Base-by-base conservation (phyloP, 2,329 filamentous ascomycete genomes). In the Colletotrichum kahawae region DNA sequence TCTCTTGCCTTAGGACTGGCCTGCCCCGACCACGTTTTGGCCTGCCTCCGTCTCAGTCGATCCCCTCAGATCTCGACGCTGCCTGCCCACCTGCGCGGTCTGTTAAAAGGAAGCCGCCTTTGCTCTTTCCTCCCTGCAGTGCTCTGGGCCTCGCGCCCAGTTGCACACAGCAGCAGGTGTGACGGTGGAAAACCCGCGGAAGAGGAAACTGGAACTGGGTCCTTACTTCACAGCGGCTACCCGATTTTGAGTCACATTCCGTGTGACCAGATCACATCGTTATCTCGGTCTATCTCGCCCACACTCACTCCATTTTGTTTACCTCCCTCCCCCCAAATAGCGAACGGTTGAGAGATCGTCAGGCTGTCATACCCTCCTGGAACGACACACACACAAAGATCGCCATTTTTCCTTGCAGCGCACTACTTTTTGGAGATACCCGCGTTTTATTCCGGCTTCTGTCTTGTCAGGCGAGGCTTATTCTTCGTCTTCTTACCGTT, bases 141-240 rank as follows among this genome's bases (percentile, higher is more conserved):
- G 73, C 70, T 68, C 64, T 75, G 73, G 69, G 73, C 69, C 69
- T 73, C 51, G 73, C 57, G 69, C 73, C 69, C 73, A 68, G 73
- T 57, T 63, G 72, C 63, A 67, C 29, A 54, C 29, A 36, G 21
- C 29, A 36, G 21, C 72, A 73, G 70, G 73, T 64, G 70, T 64
- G 57, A 72, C 64, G 24, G 66, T 33, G 63, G 36, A 48, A 33
- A 33, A 54, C 36, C 43, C 43, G 33, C 54, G 43, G 38, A 27
- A 62, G 56, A 56, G 29, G 67, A 24, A 56, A 27, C 63, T 38
- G 54, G 24, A 31, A 68, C 34, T 60, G 16, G 56, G 18, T 60
- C 48, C 71, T 71, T 56, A 43, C 51, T 60, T 57, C 38, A 16
- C 14, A 43, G 70, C 68, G 29, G 27, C 34, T 63, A 51, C 64